phyloP scores from a whole-genome alignment of 1,284 basidiomycete species.

The Ganoderma multipileum region DNA sequence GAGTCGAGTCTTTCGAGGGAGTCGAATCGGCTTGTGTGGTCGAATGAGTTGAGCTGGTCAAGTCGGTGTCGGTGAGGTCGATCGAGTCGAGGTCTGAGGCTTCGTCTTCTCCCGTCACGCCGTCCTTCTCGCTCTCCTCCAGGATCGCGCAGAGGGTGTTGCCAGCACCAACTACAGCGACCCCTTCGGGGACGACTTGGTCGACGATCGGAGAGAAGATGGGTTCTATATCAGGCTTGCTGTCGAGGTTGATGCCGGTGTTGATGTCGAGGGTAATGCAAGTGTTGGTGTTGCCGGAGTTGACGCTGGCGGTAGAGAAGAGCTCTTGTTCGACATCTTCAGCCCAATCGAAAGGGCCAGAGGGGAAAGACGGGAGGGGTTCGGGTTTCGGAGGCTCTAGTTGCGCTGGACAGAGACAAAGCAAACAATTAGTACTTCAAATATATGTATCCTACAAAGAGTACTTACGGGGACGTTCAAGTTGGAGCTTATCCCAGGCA shows the following conservation, averaged over 20 bases:
- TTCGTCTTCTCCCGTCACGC: background rate
- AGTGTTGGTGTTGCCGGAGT: background rate
- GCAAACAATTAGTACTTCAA: background rate
- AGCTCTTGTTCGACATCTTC: conserved; percentile 1
- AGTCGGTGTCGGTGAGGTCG: background rate
- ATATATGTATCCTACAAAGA: no score
- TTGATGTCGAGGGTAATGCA: background rate
- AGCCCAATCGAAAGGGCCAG: conserved; percentile 2
- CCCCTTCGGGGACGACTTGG: background rate
- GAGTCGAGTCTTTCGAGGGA: background rate
- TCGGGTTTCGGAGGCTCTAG: background rate
- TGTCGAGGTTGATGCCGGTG: background rate
- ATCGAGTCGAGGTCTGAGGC: background rate
- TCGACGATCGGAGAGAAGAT: background rate
- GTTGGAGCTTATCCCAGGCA: background rate
- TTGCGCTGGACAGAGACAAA: background rate
- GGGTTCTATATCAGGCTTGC: background rate
- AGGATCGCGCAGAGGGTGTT: background rate
- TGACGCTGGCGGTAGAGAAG: background rate
- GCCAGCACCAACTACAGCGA: background rate
- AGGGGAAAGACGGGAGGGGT: background rate
- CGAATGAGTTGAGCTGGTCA: no score
- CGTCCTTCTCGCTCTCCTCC: background rate
- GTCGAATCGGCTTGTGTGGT: no score
- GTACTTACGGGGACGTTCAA: background rate